Conservation (phyloP, 371 early-diverging fungal species). For the Thermomucor indicae-seudaticae region DNA sequence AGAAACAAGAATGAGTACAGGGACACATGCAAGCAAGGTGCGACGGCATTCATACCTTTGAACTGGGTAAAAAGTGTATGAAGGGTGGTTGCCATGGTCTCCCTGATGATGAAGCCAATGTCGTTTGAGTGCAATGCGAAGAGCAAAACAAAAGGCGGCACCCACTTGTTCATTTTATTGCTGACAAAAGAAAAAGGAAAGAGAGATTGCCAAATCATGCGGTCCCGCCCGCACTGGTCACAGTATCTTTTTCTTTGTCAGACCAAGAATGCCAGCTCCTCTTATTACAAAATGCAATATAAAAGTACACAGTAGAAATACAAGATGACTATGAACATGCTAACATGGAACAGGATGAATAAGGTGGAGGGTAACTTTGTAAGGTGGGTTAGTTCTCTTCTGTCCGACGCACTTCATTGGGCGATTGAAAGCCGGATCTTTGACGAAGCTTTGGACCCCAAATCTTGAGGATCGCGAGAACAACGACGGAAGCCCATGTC, state of each 20-base stretch:
- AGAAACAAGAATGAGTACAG: constrained; percentile 1
- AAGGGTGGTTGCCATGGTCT: constrained; percentile 12
- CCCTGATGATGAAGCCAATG: neutral
- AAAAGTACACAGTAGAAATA: neutral
- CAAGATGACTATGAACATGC: neutral
- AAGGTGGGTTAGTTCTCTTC: neutral
- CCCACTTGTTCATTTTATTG: neutral
- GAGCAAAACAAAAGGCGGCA: neutral
- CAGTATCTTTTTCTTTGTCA: neutral
- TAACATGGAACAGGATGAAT: neutral
- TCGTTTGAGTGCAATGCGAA: neutral
- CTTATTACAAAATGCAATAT: neutral
- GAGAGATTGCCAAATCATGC: neutral
- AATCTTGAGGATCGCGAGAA: constrained; percentile 11
- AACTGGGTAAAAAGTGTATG: constrained; percentile 16
- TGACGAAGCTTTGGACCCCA: constrained; percentile 14
- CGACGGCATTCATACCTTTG: constrained; percentile 9
- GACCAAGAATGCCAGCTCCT: neutral
- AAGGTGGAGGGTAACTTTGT: neutral
- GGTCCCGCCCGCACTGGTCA: neutral
- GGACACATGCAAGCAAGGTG: neutral
- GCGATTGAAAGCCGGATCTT: constrained; percentile 6
- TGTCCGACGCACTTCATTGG: too few species aligned
- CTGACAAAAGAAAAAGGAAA: neutral
- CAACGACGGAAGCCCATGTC: constrained; percentile 5